Conservation (phyloP, 1,139 yeast genomes). For the Arxiozyma slooffiae region DNA sequence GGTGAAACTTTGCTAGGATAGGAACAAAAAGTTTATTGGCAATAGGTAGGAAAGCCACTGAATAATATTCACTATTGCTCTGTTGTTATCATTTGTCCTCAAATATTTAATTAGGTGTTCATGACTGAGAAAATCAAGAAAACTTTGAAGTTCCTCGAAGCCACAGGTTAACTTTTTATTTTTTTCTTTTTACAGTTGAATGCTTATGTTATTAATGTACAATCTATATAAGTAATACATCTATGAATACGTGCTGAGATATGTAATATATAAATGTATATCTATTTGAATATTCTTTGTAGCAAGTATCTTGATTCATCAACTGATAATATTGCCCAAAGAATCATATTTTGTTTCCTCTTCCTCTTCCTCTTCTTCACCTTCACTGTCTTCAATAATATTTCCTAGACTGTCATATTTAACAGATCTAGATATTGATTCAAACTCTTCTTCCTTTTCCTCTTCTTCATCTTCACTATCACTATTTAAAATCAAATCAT, state of each 20-base stretch:
- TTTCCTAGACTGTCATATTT: constrained; percentile 25
- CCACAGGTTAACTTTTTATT: too few relatives aligned
- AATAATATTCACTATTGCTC: not conserved
- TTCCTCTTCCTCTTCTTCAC: constrained; percentile 20
- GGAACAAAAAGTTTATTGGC: not conserved
- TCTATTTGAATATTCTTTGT: not conserved
- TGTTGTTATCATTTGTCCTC: not conserved
- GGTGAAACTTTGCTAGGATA: not conserved
- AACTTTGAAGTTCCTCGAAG: not conserved
- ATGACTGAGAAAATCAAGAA: not conserved
- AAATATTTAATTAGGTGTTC: not conserved
- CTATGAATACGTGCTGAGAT: not conserved
- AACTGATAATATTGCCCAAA: constrained; percentile 21
- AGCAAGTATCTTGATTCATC: not conserved
- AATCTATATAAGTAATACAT: not conserved
- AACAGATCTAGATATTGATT: constrained; percentile 21
- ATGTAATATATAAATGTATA: not conserved
- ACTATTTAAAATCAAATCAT: constrained; percentile 13
- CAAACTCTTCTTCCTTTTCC: constrained; percentile 15
- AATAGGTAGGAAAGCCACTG: not conserved
- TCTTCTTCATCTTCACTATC: too few relatives aligned
- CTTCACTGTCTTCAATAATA: constrained; percentile 10
- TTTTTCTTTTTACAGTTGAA: too few relatives aligned
- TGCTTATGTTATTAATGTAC: not conserved
- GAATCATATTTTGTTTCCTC: constrained; percentile 18